Conservation (phyloP, 768 basidiomycete species). For the Paxillus ammoniavirescens region DNA sequence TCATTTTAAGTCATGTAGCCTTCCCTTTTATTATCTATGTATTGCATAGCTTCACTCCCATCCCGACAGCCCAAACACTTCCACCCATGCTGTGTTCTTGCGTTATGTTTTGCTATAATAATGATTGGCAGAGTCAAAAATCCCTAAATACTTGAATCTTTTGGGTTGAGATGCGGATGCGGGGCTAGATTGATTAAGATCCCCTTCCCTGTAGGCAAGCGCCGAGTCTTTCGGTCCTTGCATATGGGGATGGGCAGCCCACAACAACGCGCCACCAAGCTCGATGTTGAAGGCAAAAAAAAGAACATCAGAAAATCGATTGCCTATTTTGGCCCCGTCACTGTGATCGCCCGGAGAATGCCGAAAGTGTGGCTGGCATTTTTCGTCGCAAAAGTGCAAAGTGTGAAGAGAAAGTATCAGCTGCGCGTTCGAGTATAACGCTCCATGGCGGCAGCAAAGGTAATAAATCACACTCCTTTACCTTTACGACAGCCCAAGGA, state of each 20-base stretch:
- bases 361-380: slow-evolving; percentile 11
- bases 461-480: slow-evolving; percentile 14
- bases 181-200: background rate
- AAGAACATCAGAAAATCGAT: slow-evolving; percentile 4
- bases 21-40: slow-evolving; percentile 24
- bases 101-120: slow-evolving; percentile 1
- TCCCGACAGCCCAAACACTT: background rate
- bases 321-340: background rate
- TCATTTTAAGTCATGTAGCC: slow-evolving; percentile 17
- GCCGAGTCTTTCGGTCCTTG: slow-evolving; percentile 26
- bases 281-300: background rate
- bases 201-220: slow-evolving; percentile 27
- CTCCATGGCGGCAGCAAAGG: slow-evolving; percentile 15
- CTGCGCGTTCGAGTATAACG: background rate
- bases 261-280: background rate
- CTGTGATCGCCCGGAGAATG: slow-evolving; percentile 1
- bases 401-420: background rate
- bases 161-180: background rate
- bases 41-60: slow-evolving; percentile 5
- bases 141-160: background rate
- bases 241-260: slow-evolving; percentile 24
- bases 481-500: slow-evolving; percentile 38
- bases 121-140: background rate
- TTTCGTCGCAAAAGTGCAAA: slow-evolving; percentile 4
- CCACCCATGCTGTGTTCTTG: background rate